Conservation (phyloP, 768 basidiomycete genomes). For the Mycena vitilis region DNA sequence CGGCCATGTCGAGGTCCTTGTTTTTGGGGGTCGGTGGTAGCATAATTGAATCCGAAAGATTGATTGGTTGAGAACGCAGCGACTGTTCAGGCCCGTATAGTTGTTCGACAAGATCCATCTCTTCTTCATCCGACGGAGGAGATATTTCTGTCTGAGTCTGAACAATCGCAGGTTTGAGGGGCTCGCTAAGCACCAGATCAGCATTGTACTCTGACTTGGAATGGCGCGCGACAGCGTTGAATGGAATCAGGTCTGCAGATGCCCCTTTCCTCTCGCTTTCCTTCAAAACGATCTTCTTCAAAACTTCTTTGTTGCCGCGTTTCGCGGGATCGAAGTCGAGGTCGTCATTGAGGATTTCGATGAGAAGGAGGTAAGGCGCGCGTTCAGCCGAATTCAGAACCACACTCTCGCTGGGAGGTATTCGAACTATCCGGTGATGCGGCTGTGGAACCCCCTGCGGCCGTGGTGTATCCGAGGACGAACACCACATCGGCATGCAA, state of each 20-base stretch:
- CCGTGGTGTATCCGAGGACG: constrained; percentile 70
- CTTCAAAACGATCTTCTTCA: constrained; percentile 80
- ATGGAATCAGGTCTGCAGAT: constrained; percentile 66
- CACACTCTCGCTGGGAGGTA: constrained; percentile 97
- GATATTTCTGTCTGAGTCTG: constrained; percentile 36
- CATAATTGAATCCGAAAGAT: constrained; percentile 87
- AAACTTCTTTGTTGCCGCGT: constrained; percentile 85
- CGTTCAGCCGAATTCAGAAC: constrained; percentile 98
- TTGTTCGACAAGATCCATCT: constrained; percentile 97
- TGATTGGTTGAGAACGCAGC: constrained; percentile 74
- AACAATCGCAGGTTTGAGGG: constrained; percentile 40
- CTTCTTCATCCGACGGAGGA: constrained; percentile 71
- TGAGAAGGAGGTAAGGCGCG: constrained; percentile 91
- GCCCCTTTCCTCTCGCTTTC: constrained; percentile 70
- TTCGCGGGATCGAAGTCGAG: constrained; percentile 92
- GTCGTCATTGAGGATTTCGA: constrained; percentile 91
- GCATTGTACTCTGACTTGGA: constrained; percentile 39
- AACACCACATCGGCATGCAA: constrained; percentile 91
- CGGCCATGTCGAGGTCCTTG: constrained; percentile 85
- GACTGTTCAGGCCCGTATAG: constrained; percentile 86
- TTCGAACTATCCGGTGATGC: constrained; percentile 96
- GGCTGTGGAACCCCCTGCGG: constrained; percentile 61
- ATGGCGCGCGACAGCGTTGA: constrained; percentile 44
- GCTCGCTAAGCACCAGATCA: constrained; percentile 45
- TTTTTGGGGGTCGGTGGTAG: constrained; percentile 88